Evolutionary conservation across 2,329 filamentous ascomycete species (phyloP).

Genomic region (Neofusicoccum laricinum): DNA sequence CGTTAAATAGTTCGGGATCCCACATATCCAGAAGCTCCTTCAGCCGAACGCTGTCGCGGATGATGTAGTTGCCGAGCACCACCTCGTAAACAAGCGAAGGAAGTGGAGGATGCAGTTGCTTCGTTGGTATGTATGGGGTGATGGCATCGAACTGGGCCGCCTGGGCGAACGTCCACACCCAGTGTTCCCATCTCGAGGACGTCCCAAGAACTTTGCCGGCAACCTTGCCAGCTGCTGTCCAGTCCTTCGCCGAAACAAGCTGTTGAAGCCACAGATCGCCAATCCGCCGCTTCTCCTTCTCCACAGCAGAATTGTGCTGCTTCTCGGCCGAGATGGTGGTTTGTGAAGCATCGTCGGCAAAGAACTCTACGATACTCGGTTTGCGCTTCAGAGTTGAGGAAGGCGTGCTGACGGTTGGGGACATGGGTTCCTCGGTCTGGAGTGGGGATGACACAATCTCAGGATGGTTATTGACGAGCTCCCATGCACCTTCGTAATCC

Average conservation of each 20-base stretch:
- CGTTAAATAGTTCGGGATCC: constrained; percentile 81
- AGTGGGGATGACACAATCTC: constrained; percentile 51
- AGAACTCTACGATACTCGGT: constrained; percentile 61
- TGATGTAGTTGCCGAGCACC: constrained; percentile 83
- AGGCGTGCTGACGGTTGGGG: constrained; percentile 41
- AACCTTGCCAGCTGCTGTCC: constrained; percentile 73
- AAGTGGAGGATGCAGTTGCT: constrained; percentile 74
- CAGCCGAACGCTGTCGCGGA: constrained; percentile 71
- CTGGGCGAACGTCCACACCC: constrained; percentile 89
- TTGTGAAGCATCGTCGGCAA: constrained; percentile 66
- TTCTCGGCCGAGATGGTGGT: constrained; percentile 60
- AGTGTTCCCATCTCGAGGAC: constrained; percentile 85
- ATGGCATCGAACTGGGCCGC: constrained; percentile 88
- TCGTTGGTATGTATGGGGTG: constrained; percentile 73
- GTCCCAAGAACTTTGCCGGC: constrained; percentile 80
- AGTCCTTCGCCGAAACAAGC: constrained; percentile 70
- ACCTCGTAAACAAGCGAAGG: constrained; percentile 83
- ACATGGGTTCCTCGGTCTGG: constrained; percentile 36
- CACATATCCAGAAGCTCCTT: constrained; percentile 77
- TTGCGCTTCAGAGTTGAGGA: constrained; percentile 31
- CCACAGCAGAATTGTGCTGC: constrained; percentile 62
- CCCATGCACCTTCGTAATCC: constrained; percentile 83
- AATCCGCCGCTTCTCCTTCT: constrained; percentile 85
- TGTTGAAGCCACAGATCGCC: constrained; percentile 93
- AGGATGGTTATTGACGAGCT: constrained; percentile 82